Percentiles rank a stretch among this genome's conserved stretches.
These are phyloP conservation scores for Moesziomyces parantarcticus DNA, from an alignment of 1,284 basidiomycete species.

Conservation along the genomic window DNA sequence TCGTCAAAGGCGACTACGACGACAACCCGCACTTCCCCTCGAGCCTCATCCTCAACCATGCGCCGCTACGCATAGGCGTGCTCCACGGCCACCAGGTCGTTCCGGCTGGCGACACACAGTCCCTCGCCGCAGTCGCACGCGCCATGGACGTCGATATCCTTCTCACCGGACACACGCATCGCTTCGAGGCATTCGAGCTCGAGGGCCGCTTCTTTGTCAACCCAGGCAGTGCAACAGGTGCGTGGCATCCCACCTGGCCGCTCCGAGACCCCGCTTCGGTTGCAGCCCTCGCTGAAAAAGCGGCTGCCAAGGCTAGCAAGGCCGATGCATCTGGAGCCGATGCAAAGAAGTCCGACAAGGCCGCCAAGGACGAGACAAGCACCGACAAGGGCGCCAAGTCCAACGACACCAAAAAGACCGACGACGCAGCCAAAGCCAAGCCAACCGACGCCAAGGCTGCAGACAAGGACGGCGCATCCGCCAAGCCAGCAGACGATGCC, in stretches of 20 bases:
- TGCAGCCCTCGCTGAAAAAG: slow-evolving; percentile 19
- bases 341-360: slow-evolving; percentile 26
- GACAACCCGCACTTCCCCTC: slow-evolving; percentile 84
- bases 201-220: slow-evolving; percentile 94
- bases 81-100: slow-evolving; percentile 95
- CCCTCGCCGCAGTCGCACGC: slow-evolving; percentile 81
- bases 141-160: slow-evolving; percentile 98
- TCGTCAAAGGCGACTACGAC: slow-evolving; percentile 94
- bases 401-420: slow-evolving; percentile 23
- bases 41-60: slow-evolving; percentile 83
- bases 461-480: slow-evolving; percentile 5
- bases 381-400: slow-evolving; percentile 22
- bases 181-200: slow-evolving; percentile 92
- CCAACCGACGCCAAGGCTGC: slow-evolving; percentile 22
- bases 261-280: slow-evolving; percentile 35
- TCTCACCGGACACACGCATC: slow-evolving; percentile 92
- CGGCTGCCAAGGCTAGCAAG: slow-evolving; percentile 22
- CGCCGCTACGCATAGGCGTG: slow-evolving; percentile 89
- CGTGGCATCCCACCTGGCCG: slow-evolving; percentile 77
- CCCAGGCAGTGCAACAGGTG: slow-evolving; percentile 93
- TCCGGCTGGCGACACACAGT: slow-evolving; percentile 89
- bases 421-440: slow-evolving; percentile 28
- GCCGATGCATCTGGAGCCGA: slow-evolving; percentile 13
- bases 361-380: slow-evolving; percentile 17
- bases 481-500: slow-evolving; percentile 3